Evolutionary conservation across 306 rosid species (phyloP).

Genomic region (Sechiopsis laciniata): DNA sequence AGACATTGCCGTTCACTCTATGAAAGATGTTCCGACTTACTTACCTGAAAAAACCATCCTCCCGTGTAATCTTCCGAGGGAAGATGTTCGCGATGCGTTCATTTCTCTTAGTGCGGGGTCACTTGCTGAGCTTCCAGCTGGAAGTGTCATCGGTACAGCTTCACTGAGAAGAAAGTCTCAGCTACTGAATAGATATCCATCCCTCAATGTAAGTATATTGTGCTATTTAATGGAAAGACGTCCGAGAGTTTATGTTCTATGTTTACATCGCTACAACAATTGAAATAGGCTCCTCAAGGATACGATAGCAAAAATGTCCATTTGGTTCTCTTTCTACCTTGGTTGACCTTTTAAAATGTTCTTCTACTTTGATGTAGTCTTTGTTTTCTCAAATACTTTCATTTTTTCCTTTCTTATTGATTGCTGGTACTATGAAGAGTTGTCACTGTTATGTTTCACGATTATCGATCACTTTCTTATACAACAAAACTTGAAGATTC

Average conservation of each 20-base stretch:
- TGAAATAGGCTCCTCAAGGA: no score
- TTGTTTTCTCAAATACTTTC: no score
- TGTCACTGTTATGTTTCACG: neutral
- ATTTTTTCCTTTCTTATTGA: no score
- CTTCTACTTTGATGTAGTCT: no score
- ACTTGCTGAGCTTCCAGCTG: conserved; percentile 58
- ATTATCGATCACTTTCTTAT: neutral
- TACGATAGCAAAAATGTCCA: no score
- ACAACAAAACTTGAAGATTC: neutral
- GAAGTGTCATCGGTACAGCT: conserved; percentile 74
- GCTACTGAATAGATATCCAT: conserved; percentile 68
- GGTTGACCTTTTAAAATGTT: neutral
- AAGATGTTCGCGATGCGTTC: conserved; percentile 90
- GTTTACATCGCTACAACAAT: neutral
- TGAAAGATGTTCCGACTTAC: conserved; percentile 91
- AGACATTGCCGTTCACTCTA: conserved; percentile 92
- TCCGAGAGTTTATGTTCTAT: neutral
- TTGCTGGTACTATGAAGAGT: neutral
- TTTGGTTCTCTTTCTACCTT: no score
- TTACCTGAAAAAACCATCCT: conserved; percentile 65
- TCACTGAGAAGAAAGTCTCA: conserved; percentile 87
- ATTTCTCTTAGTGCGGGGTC: conserved; percentile 65
- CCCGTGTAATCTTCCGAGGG: conserved; percentile 82
- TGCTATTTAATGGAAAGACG: neutral
- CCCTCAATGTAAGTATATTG: conserved; percentile 45